Base-by-base conservation (phyloP, 2,329 filamentous ascomycete species). In the Trichoderma harzianum region DNA sequence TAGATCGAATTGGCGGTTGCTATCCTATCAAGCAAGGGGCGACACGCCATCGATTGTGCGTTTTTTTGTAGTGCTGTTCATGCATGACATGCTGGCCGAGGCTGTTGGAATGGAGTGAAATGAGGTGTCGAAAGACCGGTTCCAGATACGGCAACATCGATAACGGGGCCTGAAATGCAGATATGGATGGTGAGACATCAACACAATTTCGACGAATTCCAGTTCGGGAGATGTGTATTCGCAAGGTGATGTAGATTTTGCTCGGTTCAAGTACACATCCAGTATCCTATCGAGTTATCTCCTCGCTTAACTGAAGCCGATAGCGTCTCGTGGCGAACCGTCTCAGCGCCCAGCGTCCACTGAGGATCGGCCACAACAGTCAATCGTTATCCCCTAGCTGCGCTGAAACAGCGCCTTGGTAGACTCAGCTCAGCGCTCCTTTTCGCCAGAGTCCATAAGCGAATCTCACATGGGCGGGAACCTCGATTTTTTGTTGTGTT, bases 71-170 rank as follows among this genome's bases (percentile, higher is more conserved):
- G 10, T 36, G 67, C 67, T 69, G 67, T 69, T 69, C 67, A 60
- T 69, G 67, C 67, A 62, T 62, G 67, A 62, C 57, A 69, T 62
- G 67, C 67, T 62, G 67, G 67, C 57, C 67, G 67, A 62, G 36
- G 57, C 8, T n/a, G n/a, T 21, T 69, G 67, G 57, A 69, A 69
- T 69, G 67, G 57, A 36, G 57, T 10, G 10, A 62, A 51, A 69
- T 69, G 66, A 69, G 34, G 26, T 61, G 55, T 34, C 53, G 55
- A 69, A 47, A 11, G 32, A 12, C 14, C 24, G 57, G n/a, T n/a
- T 30, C 21, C 28, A 28, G 39, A 69, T 28, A 61, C n/a, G 67
- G 57, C 16, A 30, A n/a, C 21, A 18, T 39, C 30, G 51, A 57
- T 67, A 21, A 7, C 21, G 26, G 5, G 47, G 3, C 16, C 24